Conservation (phyloP, 2,329 filamentous ascomycete genomes). For the Aureobasidium sp. region DNA sequence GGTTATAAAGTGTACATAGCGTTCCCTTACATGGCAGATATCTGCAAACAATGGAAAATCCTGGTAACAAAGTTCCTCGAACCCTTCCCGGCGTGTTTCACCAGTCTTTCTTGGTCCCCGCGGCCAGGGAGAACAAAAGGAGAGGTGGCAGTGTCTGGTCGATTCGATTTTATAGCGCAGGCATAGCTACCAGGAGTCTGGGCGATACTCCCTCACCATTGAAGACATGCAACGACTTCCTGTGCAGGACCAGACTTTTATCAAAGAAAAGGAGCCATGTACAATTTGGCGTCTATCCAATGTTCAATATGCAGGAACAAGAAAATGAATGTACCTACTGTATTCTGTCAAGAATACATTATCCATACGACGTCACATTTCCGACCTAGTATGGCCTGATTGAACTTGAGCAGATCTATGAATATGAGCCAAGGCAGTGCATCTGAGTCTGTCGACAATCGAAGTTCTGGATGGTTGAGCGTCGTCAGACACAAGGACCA, state of each 20-base stretch:
- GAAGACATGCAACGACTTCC: no score
- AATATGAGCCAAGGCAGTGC: not conserved
- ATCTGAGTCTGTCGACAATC: not conserved
- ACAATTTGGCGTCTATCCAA: not conserved
- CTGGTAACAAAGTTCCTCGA: not conserved
- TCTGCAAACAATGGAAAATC: not conserved
- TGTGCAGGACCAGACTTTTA: no score
- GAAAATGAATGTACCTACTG: not conserved
- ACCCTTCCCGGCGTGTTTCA: not conserved
- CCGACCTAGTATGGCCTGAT: not conserved
- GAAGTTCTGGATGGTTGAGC: not conserved
- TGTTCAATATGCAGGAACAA: not conserved
- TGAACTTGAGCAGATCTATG: not conserved
- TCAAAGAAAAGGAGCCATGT: no score
- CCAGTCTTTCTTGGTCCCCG: not conserved
- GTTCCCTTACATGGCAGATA: not conserved
- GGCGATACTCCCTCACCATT: no score
- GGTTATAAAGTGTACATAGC: not conserved
- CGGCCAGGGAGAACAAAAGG: not conserved
- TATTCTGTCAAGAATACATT: not conserved
- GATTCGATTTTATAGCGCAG: no score
- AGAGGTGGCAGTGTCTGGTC: not conserved
- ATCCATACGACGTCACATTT: not conserved
- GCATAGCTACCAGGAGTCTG: no score
- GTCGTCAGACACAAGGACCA: no score